phyloP scores from a whole-genome alignment of 208 protist genomes.

The Balamuthia mandrillaris region DNA sequence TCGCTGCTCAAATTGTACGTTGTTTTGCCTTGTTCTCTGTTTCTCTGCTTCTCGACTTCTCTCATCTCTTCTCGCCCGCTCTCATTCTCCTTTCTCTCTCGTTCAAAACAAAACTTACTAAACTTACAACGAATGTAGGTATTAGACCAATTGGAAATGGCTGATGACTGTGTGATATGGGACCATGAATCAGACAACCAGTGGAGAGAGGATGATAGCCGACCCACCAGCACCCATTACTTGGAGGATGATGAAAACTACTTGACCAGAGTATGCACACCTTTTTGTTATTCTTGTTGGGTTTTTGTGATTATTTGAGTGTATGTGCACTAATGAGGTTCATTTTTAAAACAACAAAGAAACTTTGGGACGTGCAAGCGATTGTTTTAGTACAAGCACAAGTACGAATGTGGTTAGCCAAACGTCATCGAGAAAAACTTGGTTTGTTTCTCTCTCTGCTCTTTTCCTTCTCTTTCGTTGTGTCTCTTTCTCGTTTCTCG shows the following conservation, averaged over 20 bases:
- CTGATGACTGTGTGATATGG: neutral
- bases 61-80: neutral
- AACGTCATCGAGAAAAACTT: neutral
- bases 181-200: constrained; percentile 13
- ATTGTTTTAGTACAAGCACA: neutral
- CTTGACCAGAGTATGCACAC: too few relatives aligned
- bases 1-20: constrained; percentile 7
- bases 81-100: too few relatives aligned
- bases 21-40: neutral
- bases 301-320: too few relatives aligned
- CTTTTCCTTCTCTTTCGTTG: neutral
- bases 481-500: neutral
- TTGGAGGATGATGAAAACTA: neutral
- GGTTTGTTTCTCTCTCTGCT: neutral
- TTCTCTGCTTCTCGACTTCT: neutral
- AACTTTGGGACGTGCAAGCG: neutral
- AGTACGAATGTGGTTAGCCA: neutral
- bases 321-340: too few relatives aligned
- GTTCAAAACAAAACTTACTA: too few relatives aligned
- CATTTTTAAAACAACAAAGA: too few relatives aligned
- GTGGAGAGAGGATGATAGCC: constrained; percentile 3
- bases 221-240: neutral
- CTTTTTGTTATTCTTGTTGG: too few relatives aligned
- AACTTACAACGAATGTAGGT: neutral
- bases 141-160: neutral